Evolutionary conservation across 352 stramenopile species (phyloP), one percentile per base, ranked within the genome.

Genomic region (Thraustotheca clavata): DNA sequence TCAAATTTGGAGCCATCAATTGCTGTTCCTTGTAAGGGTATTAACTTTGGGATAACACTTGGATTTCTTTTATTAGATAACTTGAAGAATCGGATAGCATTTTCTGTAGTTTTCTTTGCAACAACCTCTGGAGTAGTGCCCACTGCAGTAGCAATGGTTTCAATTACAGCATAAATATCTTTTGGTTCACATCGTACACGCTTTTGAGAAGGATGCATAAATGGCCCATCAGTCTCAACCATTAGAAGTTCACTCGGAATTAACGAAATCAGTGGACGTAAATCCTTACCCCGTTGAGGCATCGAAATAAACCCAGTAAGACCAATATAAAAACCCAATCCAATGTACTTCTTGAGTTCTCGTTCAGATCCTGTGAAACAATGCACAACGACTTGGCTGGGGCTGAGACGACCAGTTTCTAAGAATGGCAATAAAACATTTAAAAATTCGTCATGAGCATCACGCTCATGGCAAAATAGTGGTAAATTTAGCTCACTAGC

Each of bases 381-480:
- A 61, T 91, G 81, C 24, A 91, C 77, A 2, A 89, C 78, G 1
- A 84, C 77, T 1, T 41, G 57, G n/a, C 27, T 35, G 4, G 73
- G 73, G 0, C 77, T 77, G 26, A 91, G 62, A 7, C 49, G 61
- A 0, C 68, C 65, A 12, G 63, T 49, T 33, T 79, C 68, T 1
- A 76, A 59, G 26, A 91, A 82, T 0, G 80, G 78, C 20, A 76
- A 67, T 7, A 87, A 68, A 49, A 90, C 63, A 18, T 22, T n/a
- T 11, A 88, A 65, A 27, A 91, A 81, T 7, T 71, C 60, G 0
- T 72, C 72, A 32, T 88, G 77, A 2, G 81, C 79, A 33, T 88
- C 76, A 43, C 81, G 79, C 49, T 91, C 79, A 72, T 98, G 96
- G 43, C 98, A 73, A 76, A 98, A 98, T 3, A 98, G 72, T 20